Conservation (phyloP, 176 grass and related monocot species). For the Aegilops longissima region DNA sequence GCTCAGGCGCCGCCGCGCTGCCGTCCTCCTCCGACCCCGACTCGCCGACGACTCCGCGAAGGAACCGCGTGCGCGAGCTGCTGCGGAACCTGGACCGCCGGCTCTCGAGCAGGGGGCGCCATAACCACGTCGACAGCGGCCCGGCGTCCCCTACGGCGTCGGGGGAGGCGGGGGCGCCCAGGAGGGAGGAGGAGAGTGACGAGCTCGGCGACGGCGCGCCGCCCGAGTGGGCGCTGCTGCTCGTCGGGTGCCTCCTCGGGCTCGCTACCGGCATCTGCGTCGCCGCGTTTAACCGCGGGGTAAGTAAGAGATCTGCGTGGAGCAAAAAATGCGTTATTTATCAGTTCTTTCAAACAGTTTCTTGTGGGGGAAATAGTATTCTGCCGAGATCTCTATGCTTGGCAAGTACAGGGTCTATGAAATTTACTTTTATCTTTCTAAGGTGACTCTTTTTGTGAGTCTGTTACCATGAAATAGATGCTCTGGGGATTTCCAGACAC, state of each 20-base stretch:
- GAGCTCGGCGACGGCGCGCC: slow-evolving; percentile 83
- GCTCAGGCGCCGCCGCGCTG: slow-evolving; percentile 33
- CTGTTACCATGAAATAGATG: background rate
- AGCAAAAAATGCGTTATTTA: background rate
- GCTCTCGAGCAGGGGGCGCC: slow-evolving; percentile 40
- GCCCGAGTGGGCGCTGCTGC: slow-evolving; percentile 95
- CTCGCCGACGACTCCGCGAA: slow-evolving; percentile 24
- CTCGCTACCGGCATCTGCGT: slow-evolving; percentile 88
- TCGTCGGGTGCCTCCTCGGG: slow-evolving; percentile 93
- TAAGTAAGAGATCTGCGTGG: slow-evolving; percentile 39
- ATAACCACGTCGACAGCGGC: slow-evolving; percentile 3
- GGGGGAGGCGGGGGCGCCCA: slow-evolving; percentile 24
- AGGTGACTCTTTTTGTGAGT: background rate
- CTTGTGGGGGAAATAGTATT: background rate
- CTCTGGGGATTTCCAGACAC: background rate
- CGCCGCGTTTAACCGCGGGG: slow-evolving; percentile 91
- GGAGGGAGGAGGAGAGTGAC: slow-evolving; percentile 60
- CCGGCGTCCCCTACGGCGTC: background rate
- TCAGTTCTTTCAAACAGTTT: background rate
- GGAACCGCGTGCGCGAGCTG: slow-evolving; percentile 46
- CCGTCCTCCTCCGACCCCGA: slow-evolving; percentile 41
- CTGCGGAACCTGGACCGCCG: slow-evolving; percentile 58
- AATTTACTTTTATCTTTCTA: background rate
- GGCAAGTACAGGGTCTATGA: background rate
- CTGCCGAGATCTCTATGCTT: background rate